Percentiles rank a stretch among this genome's conserved stretches.
These are phyloP conservation scores for Saccharomycopsis phalli DNA, from an alignment of 1,139 yeast genomes.

Conservation along the genomic window DNA sequence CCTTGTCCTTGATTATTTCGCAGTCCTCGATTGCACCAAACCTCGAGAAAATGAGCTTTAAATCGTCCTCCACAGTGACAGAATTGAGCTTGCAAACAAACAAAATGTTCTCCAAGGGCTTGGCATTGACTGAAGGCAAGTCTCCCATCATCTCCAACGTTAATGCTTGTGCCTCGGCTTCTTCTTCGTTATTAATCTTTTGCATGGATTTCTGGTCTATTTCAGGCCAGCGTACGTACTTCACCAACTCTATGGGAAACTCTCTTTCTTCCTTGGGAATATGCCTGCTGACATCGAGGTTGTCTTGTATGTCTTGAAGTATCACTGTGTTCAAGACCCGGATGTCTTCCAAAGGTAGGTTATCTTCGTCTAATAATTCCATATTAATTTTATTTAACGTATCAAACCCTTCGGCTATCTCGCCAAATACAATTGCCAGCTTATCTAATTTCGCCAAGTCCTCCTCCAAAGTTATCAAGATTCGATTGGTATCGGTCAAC, in stretches of 20 bases:
- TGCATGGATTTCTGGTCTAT: constrained; percentile 22
- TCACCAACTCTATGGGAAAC: constrained; percentile 32
- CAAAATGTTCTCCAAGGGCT: constrained; percentile 53
- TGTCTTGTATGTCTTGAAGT: constrained; percentile 48
- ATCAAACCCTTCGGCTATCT: constrained; percentile 43
- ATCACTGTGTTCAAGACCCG: constrained; percentile 43
- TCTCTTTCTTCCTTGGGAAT: constrained; percentile 25
- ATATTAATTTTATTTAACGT: constrained; percentile 38
- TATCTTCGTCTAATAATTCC: constrained; percentile 31
- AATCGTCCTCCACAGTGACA: constrained; percentile 45
- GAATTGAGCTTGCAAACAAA: constrained; percentile 60
- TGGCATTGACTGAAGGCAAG: constrained; percentile 46
- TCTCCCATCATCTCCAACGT: constrained; percentile 61
- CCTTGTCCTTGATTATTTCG: constrained; percentile 40
- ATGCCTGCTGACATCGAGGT: too few species aligned
- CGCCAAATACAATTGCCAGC: constrained; percentile 36
- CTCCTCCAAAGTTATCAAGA: constrained; percentile 27
- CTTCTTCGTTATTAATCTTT: constrained; percentile 26
- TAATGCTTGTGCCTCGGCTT: constrained; percentile 44
- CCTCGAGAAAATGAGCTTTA: constrained; percentile 45
- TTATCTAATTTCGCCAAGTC: constrained; percentile 22
- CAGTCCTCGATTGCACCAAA: constrained; percentile 48
- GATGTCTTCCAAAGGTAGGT: constrained; percentile 40
- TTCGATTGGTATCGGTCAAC: constrained; percentile 30
- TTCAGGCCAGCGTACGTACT: constrained; percentile 28